Conservation (phyloP, 805 yeast species). For the Ogataea minuta region DNA sequence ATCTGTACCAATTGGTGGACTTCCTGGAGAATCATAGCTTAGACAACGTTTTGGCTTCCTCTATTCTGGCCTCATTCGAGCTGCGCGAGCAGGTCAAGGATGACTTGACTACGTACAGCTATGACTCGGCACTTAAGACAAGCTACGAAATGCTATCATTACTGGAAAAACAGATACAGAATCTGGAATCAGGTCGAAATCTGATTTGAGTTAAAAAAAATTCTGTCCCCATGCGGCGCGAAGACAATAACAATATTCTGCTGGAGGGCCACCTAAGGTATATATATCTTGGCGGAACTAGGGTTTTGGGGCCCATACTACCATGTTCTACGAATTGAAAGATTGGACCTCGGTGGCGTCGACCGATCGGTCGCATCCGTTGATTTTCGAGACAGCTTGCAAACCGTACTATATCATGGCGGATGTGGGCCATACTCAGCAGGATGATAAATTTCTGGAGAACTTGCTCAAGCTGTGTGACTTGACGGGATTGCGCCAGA, state of each 20-base stretch:
- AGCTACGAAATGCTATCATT: conserved; percentile 10
- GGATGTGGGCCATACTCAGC: conserved; percentile 15
- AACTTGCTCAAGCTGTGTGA: conserved; percentile 24
- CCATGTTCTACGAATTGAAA: conserved; percentile 22
- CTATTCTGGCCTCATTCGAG: conserved; percentile 15
- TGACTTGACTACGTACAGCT: conserved; percentile 6
- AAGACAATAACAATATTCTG: conserved; percentile 8
- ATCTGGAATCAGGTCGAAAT: conserved; percentile 1
- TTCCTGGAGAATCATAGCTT: conserved; percentile 1
- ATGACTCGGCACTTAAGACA: conserved; percentile 10
- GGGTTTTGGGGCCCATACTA: neutral
- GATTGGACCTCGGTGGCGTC: conserved; percentile 25
- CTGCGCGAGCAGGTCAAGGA: conserved; percentile 18
- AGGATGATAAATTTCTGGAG: conserved; percentile 24
- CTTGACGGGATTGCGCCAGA: conserved; percentile 24
- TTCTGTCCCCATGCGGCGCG: conserved; percentile 7
- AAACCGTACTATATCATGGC: conserved; percentile 19
- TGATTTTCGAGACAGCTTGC: conserved; percentile 23
- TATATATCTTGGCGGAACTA: neutral
- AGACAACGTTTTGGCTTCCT: conserved; percentile 9
- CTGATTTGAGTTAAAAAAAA: neutral
- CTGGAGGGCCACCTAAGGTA: neutral
- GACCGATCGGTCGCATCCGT: conserved; percentile 24
- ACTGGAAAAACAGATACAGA: conserved; percentile 5
- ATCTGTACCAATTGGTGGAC: conserved; percentile 15